Evolutionary conservation across 306 rosid species (phyloP).

Genomic region (Arachis stenosperma): DNA sequence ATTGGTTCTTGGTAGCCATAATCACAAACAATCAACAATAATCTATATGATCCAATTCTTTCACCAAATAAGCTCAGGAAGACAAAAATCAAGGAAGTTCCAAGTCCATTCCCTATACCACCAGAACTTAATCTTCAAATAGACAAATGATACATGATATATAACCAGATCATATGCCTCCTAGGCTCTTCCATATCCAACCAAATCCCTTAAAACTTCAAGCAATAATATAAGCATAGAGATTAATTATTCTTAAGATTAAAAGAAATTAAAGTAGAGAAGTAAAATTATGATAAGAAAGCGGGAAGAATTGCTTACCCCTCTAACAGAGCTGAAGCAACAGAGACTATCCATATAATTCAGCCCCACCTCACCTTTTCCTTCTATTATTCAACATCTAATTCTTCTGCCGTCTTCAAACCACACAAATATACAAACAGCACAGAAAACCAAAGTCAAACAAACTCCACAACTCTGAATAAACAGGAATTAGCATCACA

Average conservation of each 20-base stretch:
- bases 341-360: slow-evolving; percentile 75
- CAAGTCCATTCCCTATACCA: slow-evolving; percentile 22
- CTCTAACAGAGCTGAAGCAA: slow-evolving; percentile 75
- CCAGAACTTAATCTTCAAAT: slow-evolving; percentile 27
- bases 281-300: slow-evolving; percentile 2
- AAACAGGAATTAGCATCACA: slow-evolving; percentile 19
- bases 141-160: slow-evolving; percentile 9
- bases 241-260: slow-evolving; percentile 18
- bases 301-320: slow-evolving; percentile 51
- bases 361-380: slow-evolving; percentile 55
- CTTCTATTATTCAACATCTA: slow-evolving; percentile 63
- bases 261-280: not conserved
- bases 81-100: slow-evolving; percentile 13
- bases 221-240: slow-evolving; percentile 14
- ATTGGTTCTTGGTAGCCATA: slow-evolving; percentile 12
- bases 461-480: slow-evolving; percentile 15
- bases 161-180: slow-evolving; percentile 24
- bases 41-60: slow-evolving; percentile 7
- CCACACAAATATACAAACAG: slow-evolving; percentile 6
- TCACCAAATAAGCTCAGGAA: slow-evolving; percentile 28
- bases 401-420: slow-evolving; percentile 39
- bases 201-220: not conserved
- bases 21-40: not conserved
- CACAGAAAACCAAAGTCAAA: slow-evolving; percentile 24
- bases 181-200: slow-evolving; percentile 5